Base-by-base conservation (phyloP, 306 rosid genomes). In the Cicer arietinum region DNA sequence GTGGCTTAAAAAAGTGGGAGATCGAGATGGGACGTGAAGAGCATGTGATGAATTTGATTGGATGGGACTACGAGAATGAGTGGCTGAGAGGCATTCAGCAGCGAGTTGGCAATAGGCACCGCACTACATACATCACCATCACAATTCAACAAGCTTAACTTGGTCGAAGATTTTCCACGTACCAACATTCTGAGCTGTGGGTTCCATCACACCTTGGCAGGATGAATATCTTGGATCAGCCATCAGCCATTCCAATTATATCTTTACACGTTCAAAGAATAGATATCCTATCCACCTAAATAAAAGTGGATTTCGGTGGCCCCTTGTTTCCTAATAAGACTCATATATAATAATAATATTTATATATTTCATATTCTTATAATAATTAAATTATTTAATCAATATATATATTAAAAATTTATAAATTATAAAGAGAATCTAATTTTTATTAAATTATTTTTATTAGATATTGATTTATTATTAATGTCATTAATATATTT, bases 121-220 rank as follows among this genome's bases (percentile, higher is more conserved):
- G 7, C 25, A 43, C 4, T 57, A 1, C 10, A 64, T 3, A 56
- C 69, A 48, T 45, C 69, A 17, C 37, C 37, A 18, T 56, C 61
- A 37, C 9, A 22, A 22, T 22, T 22, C 3, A 2, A 2, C 3
- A 43, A 22, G 17, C 35, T 20, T 0, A 59, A 69, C 81, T 59
- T 12, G 81, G 81, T 69, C n/a, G 47, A 69, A 9, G 64, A 47
- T 59, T 18, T 1, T 16, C 81, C 81, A 69, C 71, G 71, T 69
- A 39, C 54, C 50, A 39, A 58, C 45, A 77, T 47, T 69, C 62
- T 9, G 37, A 10, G 22, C 9, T 13, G 8, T 48, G 35, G 71
- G 81, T 17, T 59, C 81, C 50, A 45, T 40, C 51, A 46, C 4
- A 48, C 2, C 14, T 0, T 35, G 45, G 37, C 30, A 17, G 13